Conservation (phyloP, 192 early-diverging fungal species). For the Pilaira anomala region DNA sequence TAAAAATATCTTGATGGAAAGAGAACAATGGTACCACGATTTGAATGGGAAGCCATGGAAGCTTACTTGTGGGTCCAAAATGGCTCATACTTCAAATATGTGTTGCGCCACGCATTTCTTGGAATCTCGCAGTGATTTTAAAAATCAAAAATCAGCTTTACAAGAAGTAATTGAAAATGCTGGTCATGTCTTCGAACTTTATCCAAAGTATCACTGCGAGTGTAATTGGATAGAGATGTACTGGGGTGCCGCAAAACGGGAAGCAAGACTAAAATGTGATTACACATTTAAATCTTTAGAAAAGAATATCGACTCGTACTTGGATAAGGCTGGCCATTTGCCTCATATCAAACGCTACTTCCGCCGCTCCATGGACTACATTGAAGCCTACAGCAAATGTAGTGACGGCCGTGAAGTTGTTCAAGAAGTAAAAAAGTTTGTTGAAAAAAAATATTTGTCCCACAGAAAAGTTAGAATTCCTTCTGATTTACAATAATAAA, state of each 20-base stretch:
- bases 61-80: background rate
- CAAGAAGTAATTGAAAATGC: background rate
- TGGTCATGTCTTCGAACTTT: background rate
- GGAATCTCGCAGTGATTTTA: background rate
- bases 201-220: constrained; percentile 9
- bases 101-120: constrained; percentile 13
- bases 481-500: no score
- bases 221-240: no score
- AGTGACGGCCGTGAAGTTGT: background rate
- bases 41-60: background rate
- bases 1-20: background rate
- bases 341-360: background rate
- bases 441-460: background rate
- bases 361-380: background rate
- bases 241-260: background rate
- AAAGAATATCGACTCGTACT: background rate
- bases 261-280: background rate
- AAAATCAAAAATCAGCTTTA: background rate
- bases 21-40: background rate
- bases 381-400: background rate
- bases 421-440: background rate
- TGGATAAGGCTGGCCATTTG: background rate
- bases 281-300: background rate
- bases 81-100: background rate
- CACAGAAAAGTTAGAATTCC: background rate